Evolutionary conservation across 164 flowering plant genomes (phyloP), one percentile per base, ranked within the genome.

Genomic region (Sextonia rubra): DNA sequence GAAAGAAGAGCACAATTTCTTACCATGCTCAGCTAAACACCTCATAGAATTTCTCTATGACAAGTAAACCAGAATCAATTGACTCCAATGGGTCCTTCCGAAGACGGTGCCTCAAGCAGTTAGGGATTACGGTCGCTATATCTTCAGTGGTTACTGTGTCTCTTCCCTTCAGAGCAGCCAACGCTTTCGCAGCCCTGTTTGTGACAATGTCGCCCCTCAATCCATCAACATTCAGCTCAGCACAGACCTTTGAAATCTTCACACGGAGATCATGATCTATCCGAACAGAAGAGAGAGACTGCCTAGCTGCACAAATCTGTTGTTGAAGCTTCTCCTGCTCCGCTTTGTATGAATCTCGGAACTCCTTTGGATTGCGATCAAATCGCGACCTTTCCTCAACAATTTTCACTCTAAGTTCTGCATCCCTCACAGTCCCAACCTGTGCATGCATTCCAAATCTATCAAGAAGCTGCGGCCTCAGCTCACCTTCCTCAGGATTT

Each of bases 391-490:
- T 85, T 81, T 95, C 99, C 80, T 95, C 98, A 61, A 95, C 98
- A 71, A 92, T 95, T 81, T 95, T 92, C 60, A 95, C 98, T 74
- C 99, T 83, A 18, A 92, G 88, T 76, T 95, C 99, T 1, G 99
- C 97, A 84, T 95, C 99, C 72, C 86, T 86, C 22, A 95, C 99
- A 4, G 99, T 95, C 37, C 98, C 95, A 1, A 95, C 99, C 78
- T 95, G 99, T 7, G 98, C 99, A 66, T 95, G 99, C 99, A 95
- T 95, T 60, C 99, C 99, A 79, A 95, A 95, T 23, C 99, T 84
- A 73, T 92, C 99, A 55, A 94, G 97, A 30, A 94, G 89, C 74
- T 94, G 99, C 22, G 99, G 99, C 83, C 99, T 88, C 22, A 94
- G 88, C 82, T 94, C 99, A 8, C 99, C 99, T 83, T 94, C 99